Conservation (phyloP, 352 stramenopile genomes). For the Thalassiosira mediterranea region DNA sequence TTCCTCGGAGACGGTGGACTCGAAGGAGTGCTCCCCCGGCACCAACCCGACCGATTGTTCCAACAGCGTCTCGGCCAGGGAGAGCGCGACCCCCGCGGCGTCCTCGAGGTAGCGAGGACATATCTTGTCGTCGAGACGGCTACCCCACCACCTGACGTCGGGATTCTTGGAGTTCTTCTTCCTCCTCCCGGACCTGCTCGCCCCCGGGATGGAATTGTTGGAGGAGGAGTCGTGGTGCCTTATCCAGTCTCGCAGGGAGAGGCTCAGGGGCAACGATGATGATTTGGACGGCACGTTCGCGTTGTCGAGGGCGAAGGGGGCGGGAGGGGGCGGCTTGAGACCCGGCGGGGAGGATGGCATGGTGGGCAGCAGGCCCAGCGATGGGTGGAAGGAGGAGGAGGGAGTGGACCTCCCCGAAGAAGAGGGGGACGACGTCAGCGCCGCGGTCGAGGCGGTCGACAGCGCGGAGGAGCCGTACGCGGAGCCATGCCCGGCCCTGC, state of each 20-base stretch:
- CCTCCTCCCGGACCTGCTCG: too few species aligned
- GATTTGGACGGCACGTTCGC: too few species aligned
- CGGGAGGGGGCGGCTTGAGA: background rate
- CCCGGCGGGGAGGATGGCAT: background rate
- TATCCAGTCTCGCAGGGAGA: background rate
- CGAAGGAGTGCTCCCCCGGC: background rate
- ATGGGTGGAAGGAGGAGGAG: background rate
- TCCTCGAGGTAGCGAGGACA: constrained; percentile 26
- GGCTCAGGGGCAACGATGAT: too few species aligned
- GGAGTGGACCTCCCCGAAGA: too few species aligned
- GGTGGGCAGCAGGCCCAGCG: too few species aligned
- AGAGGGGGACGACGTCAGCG: too few species aligned
- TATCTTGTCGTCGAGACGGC: too few species aligned
- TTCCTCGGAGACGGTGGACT: background rate
- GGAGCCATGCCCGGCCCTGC: too few species aligned
- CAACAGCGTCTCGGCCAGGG: constrained; percentile 4
- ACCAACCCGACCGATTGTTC: background rate
- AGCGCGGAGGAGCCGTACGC: background rate
- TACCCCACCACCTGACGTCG: background rate
- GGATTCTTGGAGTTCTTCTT: too few species aligned
- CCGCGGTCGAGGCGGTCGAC: background rate
- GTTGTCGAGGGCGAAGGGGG: background rate
- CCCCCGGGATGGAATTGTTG: too few species aligned
- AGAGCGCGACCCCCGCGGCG: constrained; percentile 11
- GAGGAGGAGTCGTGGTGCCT: background rate